A percentile compares a stretch with the other conserved stretches of the same genome.
Conservation (phyloP, 495 filamentous ascomycete species). For the Aspergillus steynii region DNA sequence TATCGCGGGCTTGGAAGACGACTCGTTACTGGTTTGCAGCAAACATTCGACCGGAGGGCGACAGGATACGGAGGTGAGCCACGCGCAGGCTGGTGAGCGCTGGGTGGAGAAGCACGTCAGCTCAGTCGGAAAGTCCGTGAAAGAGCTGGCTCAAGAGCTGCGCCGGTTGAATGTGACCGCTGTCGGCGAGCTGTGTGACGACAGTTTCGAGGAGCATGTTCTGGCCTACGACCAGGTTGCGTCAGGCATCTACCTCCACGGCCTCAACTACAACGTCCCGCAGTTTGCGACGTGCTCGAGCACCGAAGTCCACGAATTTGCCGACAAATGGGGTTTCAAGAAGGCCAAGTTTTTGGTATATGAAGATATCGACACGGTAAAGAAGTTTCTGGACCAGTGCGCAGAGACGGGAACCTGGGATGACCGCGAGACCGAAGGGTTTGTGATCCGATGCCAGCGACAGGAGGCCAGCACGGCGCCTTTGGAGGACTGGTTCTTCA, state of each 20-base stretch:
- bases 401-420: conserved; percentile 84
- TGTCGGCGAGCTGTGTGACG: conserved; percentile 95
- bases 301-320: conserved; percentile 79
- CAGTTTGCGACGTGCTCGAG: conserved; percentile 83
- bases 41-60: conserved; percentile 92
- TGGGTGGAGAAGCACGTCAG: conserved; percentile 82
- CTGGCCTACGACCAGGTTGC: conserved; percentile 79
- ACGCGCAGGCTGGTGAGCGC: conserved; percentile 79
- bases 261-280: conserved; percentile 91
- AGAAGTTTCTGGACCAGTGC: conserved; percentile 75
- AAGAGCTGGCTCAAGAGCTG: conserved; percentile 73
- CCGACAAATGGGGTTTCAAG: conserved; percentile 90
- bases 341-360: conserved; percentile 80
- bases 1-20: conserved; percentile 86
- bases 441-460: conserved; percentile 88
- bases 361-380: conserved; percentile 70
- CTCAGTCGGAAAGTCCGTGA: conserved; percentile 69
- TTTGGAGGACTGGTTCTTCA: conserved; percentile 96
- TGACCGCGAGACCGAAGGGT: conserved; percentile 92
- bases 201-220: conserved; percentile 95
- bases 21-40: conserved; percentile 87
- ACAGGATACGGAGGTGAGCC: conserved; percentile 66
- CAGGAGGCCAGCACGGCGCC: conserved; percentile 43
- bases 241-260: conserved; percentile 93
- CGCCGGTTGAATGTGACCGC: conserved; percentile 83